phyloP scores from a whole-genome alignment of 2,329 filamentous ascomycete genomes.

The Fusarium albidum region DNA sequence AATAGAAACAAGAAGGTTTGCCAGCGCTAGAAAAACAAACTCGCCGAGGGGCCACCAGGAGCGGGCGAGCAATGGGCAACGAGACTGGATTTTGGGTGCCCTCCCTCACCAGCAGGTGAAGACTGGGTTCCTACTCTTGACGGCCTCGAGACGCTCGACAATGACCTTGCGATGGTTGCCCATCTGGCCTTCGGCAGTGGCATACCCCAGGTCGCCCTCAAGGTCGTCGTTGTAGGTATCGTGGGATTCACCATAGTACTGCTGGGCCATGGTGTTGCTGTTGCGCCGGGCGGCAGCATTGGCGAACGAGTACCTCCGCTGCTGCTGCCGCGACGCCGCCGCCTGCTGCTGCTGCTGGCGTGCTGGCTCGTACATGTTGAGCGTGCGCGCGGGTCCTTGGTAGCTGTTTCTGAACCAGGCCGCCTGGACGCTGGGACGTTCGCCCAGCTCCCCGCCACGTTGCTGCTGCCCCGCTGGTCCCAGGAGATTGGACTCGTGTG shows the following conservation, averaged over 20 bases:
- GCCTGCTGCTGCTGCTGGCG: conserved; percentile 49
- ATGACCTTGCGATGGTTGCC: conserved; percentile 92
- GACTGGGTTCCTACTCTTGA: conserved; percentile 93
- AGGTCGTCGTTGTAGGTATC: conserved; percentile 77
- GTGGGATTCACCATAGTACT: conserved; percentile 60
- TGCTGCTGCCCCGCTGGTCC: conserved; percentile 25
- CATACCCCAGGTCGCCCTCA: conserved; percentile 93
- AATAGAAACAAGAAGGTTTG: conserved; percentile 1
- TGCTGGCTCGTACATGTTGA: conserved; percentile 55
- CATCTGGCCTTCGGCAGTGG: conserved; percentile 93
- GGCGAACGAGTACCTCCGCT: conserved; percentile 64
- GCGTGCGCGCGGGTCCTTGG: conserved; percentile 50
- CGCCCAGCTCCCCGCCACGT: conserved; percentile 23
- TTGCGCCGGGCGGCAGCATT: conserved; percentile 56
- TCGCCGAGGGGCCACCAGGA: not conserved
- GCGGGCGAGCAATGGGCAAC: not conserved
- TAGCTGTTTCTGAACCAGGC: conserved; percentile 46
- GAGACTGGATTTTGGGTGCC: conserved; percentile 8
- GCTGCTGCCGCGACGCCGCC: conserved; percentile 48
- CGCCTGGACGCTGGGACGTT: conserved; percentile 34
- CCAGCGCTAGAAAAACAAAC: not conserved
- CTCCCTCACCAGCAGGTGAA: conserved; percentile 90
- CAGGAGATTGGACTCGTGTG: conserved; percentile 33
- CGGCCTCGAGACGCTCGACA: conserved; percentile 93
- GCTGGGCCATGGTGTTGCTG: conserved; percentile 61